Conservation (phyloP, 106 monocot genomes). For the Agapanthus africanus region DNA sequence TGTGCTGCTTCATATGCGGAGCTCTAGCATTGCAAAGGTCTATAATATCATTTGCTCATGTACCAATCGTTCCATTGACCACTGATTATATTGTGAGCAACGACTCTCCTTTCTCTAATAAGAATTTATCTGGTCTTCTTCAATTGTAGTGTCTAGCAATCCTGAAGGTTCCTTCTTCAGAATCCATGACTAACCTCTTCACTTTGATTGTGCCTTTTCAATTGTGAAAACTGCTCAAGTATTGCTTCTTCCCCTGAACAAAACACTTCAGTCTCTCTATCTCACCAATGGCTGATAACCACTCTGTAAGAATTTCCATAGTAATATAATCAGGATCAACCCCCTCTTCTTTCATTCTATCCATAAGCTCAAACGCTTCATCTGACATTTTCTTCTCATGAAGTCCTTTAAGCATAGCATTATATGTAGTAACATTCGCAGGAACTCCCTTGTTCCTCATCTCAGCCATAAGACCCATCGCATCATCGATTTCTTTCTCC, state of each 20-base stretch:
- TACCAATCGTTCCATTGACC: no score
- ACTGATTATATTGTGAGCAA: no score
- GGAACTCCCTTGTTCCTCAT: conserved; percentile 44
- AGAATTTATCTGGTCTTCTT: no score
- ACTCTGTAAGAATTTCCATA: conserved; percentile 66
- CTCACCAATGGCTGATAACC: conserved; percentile 64
- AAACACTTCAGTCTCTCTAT: conserved; percentile 42
- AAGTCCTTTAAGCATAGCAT: conserved; percentile 52
- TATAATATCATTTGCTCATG: no score
- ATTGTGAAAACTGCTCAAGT: no score
- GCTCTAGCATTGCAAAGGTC: no score
- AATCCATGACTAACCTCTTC: no score
- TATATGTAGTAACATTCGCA: conserved; percentile 47
- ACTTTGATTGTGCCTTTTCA: no score
- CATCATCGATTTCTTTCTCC: conserved; percentile 18
- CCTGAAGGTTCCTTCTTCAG: no score
- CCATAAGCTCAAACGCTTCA: conserved; percentile 52
- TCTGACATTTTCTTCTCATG: conserved; percentile 28
- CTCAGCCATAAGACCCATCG: conserved; percentile 41
- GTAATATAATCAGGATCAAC: conserved; percentile 54
- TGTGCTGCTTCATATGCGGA: no score
- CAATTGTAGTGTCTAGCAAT: no score
- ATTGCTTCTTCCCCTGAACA: conserved; percentile 14
- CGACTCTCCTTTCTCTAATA: no score
- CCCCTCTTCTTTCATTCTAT: conserved; percentile 51